These are phyloP conservation scores for Myrica gale DNA, from an alignment of 306 rosid species.

Conservation along the genomic window DNA sequence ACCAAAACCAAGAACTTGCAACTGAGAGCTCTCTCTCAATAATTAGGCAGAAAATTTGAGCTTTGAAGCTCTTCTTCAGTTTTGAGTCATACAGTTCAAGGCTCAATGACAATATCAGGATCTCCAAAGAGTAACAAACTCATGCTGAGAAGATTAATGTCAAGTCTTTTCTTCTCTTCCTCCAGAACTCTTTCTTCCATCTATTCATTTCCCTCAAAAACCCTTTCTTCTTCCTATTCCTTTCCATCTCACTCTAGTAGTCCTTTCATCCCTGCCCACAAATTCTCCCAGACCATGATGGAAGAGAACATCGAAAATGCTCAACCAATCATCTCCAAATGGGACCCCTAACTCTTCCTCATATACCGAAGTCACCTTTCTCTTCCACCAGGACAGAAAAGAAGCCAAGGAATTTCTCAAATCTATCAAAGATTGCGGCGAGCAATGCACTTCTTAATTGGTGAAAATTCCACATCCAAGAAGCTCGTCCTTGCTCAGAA, in stretches of 20 bases:
- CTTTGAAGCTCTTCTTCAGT: background rate
- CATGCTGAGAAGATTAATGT: conserved; percentile 22
- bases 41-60: background rate
- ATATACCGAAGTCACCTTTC: conserved; percentile 31
- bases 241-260: conserved; percentile 4
- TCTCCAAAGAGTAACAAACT: conserved; percentile 14
- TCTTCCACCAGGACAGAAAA: conserved; percentile 38
- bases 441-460: conserved; percentile 37
- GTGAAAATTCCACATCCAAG: conserved; percentile 20
- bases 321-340: conserved; percentile 41
- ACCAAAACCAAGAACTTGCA: background rate
- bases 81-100: background rate
- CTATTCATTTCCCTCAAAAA: conserved; percentile 28
- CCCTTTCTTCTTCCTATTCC: conserved; percentile 23
- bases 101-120: conserved; percentile 25
- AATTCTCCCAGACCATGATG: conserved; percentile 23
- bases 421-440: conserved; percentile 31
- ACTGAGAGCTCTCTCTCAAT: background rate
- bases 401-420: conserved; percentile 41
- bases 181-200: conserved; percentile 28
- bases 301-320: conserved; percentile 36
- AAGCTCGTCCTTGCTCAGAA: conserved; percentile 45
- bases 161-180: conserved; percentile 31
- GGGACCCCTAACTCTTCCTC: conserved; percentile 39
- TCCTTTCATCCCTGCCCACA: conserved; percentile 11